Conservation (phyloP, 805 yeast genomes). For the Maudiozyma turicensis region DNA sequence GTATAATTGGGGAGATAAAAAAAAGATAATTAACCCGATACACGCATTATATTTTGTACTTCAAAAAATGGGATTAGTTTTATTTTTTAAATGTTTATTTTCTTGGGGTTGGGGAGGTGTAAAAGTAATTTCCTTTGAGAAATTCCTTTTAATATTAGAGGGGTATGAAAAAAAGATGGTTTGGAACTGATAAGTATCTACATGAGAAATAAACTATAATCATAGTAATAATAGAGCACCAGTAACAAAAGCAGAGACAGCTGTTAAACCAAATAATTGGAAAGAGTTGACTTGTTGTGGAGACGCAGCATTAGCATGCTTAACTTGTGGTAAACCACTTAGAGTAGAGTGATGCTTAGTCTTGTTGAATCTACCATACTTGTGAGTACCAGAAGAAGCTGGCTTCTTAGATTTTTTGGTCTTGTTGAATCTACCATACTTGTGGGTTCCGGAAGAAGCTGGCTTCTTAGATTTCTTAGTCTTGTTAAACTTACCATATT, state of each 20-base stretch:
- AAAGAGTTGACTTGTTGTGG: conserved; percentile 14
- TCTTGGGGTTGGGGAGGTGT: too few species aligned
- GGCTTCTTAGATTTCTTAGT: conserved; percentile 26
- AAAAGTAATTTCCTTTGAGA: too few species aligned
- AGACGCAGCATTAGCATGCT: conserved; percentile 15
- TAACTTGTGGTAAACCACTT: conserved; percentile 18
- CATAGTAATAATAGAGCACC: conserved; percentile 41
- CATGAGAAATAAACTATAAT: conserved; percentile 3
- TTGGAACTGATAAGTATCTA: not conserved
- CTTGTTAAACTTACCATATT: conserved; percentile 43
- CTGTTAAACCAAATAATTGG: conserved; percentile 26
- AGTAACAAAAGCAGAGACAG: conserved; percentile 41
- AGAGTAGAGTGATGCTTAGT: conserved; percentile 21
- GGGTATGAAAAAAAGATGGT: not conserved
- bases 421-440: conserved; percentile 43
- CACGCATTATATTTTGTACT: too few species aligned
- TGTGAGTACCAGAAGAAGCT: conserved; percentile 43
- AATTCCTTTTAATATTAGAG: too few species aligned
- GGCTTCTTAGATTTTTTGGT: conserved; percentile 26
- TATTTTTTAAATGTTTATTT: too few species aligned
- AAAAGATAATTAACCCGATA: too few species aligned
- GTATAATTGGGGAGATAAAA: too few species aligned
- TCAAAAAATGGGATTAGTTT: too few species aligned
- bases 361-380: conserved; percentile 44
- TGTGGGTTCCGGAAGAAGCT: conserved; percentile 42